A percentile compares a stretch with the other conserved stretches of the same genome.
These are phyloP conservation scores for Aspergillus incahuasiensis DNA, from an alignment of 495 filamentous ascomycete species.

Conservation along the genomic window DNA sequence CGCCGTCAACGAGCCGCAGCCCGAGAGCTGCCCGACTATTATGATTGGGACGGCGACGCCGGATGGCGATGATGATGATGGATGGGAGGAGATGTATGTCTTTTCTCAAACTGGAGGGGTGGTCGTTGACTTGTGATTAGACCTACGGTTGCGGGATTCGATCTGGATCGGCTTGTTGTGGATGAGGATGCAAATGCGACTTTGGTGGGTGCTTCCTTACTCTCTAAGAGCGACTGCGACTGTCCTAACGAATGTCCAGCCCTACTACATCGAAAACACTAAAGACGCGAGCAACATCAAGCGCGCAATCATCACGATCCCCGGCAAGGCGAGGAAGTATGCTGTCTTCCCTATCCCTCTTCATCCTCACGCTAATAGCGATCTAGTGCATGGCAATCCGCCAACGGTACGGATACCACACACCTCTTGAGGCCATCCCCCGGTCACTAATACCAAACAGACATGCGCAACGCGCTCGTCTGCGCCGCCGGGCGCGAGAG, in stretches of 20 bases:
- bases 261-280: background rate
- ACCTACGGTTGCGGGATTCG: background rate
- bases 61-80: background rate
- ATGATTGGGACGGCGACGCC: background rate
- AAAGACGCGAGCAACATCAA: background rate
- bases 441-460: too few relatives aligned
- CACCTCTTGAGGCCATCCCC: too few relatives aligned
- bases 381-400: background rate
- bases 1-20: background rate
- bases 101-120: background rate
- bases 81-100: background rate
- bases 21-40: background rate
- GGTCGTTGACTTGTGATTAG: background rate
- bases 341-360: background rate
- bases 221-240: too few relatives aligned
- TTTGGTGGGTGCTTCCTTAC: background rate
- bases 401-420: background rate
- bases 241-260: too few relatives aligned
- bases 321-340: background rate
- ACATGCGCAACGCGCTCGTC: background rate
- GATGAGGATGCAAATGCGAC: background rate
- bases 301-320: background rate
- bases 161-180: background rate
- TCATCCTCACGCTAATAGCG: background rate
- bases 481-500: background rate